These are phyloP conservation scores for Inga oerstediana DNA, from an alignment of 306 rosid species.

Conservation along the genomic window DNA sequence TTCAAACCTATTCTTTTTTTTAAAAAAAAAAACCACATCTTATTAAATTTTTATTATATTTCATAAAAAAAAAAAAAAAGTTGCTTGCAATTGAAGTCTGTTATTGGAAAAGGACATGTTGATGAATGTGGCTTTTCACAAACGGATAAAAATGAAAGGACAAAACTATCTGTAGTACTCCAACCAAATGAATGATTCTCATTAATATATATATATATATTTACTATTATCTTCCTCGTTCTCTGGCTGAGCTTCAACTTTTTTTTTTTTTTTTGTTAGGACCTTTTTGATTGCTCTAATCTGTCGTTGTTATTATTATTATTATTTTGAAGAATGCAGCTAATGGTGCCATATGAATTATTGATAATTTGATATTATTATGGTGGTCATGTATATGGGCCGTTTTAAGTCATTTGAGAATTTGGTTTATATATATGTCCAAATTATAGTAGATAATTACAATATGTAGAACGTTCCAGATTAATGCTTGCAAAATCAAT, in stretches of 20 bases:
- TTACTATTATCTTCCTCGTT: neutral
- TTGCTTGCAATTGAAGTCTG: constrained; percentile 16
- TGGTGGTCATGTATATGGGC: neutral
- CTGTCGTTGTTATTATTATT: neutral
- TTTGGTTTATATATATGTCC: too few relatives aligned
- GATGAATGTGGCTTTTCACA: constrained; percentile 32
- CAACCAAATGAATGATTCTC: neutral
- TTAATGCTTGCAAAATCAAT: neutral
- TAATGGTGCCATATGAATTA: neutral
- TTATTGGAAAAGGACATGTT: constrained; percentile 32
- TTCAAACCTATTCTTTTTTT: neutral
- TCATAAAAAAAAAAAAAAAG: neutral
- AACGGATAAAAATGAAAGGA: constrained; percentile 35
- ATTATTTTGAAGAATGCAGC: neutral
- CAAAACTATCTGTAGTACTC: constrained; percentile 4
- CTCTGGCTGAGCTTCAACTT: neutral
- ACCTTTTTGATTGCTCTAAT: neutral
- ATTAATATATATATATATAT: neutral
- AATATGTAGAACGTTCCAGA: neutral
- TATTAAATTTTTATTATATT: neutral
- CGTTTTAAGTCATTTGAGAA: neutral
- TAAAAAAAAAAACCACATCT: too few relatives aligned
- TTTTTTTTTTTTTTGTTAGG: neutral
- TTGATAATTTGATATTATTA: neutral
- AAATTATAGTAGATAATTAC: neutral